These are phyloP conservation scores for Rhizoctonia solani DNA, from an alignment of 1,284 basidiomycete genomes.

Conservation along the genomic window DNA sequence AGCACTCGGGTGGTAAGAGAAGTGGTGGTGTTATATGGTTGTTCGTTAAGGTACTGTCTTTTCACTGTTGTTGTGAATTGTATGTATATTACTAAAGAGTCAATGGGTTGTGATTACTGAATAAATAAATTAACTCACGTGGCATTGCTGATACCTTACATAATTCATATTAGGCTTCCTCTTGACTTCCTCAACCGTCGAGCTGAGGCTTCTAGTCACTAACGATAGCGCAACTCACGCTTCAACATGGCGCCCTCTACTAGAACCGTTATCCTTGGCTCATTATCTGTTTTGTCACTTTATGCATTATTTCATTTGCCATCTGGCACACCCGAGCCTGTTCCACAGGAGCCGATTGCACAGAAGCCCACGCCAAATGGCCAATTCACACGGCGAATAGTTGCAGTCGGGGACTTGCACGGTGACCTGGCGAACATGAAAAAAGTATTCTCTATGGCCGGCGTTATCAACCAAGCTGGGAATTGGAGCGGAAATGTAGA, in stretches of 20 bases:
- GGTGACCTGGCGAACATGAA: constrained; percentile 74
- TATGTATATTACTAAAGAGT: too few relatives aligned
- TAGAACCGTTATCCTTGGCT: constrained; percentile 18
- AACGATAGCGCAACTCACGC: neutral
- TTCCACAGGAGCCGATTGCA: neutral
- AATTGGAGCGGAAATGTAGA: constrained; percentile 80
- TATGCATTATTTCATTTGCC: constrained; percentile 18
- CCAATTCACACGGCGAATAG: constrained; percentile 49
- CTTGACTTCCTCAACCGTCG: neutral
- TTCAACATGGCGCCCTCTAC: constrained; percentile 11
- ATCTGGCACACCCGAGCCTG: constrained; percentile 22
- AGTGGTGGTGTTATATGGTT: too few relatives aligned
- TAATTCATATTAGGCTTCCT: too few relatives aligned
- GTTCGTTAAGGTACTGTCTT: too few relatives aligned
- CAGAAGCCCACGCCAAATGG: neutral
- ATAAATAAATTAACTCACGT: too few relatives aligned
- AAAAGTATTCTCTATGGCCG: constrained; percentile 75
- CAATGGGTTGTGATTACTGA: too few relatives aligned
- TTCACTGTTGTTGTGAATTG: too few relatives aligned
- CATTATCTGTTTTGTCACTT: constrained; percentile 11
- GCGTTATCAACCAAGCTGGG: constrained; percentile 67
- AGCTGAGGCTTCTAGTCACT: neutral
- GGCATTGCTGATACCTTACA: too few relatives aligned
- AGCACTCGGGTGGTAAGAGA: too few relatives aligned
- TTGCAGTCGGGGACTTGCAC: constrained; percentile 83